Percentiles rank a stretch among this genome's conserved stretches.
Conservation (phyloP, 805 yeast genomes). For the Nakazawaea populi region DNA sequence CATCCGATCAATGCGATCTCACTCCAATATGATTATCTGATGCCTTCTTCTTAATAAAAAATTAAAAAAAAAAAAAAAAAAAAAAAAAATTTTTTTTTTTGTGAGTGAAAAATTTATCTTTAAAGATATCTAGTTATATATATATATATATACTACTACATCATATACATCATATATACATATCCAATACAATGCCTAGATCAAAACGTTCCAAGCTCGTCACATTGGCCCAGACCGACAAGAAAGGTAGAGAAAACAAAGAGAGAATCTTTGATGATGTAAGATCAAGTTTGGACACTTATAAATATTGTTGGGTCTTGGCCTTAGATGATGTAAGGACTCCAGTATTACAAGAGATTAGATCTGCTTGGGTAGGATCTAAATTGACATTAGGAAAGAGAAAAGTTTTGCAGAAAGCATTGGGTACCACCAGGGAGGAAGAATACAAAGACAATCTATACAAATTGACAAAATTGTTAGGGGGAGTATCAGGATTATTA, state of each 20-base stretch:
- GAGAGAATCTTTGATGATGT: slow-evolving; percentile 88
- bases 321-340: slow-evolving; percentile 90
- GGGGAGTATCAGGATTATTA: slow-evolving; percentile 82
- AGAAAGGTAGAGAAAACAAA: slow-evolving; percentile 91
- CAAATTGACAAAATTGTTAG: slow-evolving; percentile 53
- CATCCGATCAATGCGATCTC: no score
- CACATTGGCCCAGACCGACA: slow-evolving; percentile 92
- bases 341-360: slow-evolving; percentile 87
- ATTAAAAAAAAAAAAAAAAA: neutral
- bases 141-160: neutral
- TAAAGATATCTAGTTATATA: neutral
- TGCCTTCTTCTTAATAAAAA: no score
- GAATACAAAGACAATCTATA: slow-evolving; percentile 85
- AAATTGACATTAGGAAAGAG: slow-evolving; percentile 87
- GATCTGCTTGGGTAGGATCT: slow-evolving; percentile 91
- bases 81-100: slow-evolving; percentile 3
- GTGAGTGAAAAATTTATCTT: neutral
- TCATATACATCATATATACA: neutral
- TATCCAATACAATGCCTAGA: slow-evolving; percentile 69
- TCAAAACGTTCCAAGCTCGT: slow-evolving; percentile 95
- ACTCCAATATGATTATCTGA: no score
- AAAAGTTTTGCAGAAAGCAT: slow-evolving; percentile 86
- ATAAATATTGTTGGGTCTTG: slow-evolving; percentile 78
- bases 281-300: slow-evolving; percentile 72
- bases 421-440: slow-evolving; percentile 82